Conservation (phyloP, 2,329 filamentous ascomycete genomes). For the Huntiella bhutanensis region DNA sequence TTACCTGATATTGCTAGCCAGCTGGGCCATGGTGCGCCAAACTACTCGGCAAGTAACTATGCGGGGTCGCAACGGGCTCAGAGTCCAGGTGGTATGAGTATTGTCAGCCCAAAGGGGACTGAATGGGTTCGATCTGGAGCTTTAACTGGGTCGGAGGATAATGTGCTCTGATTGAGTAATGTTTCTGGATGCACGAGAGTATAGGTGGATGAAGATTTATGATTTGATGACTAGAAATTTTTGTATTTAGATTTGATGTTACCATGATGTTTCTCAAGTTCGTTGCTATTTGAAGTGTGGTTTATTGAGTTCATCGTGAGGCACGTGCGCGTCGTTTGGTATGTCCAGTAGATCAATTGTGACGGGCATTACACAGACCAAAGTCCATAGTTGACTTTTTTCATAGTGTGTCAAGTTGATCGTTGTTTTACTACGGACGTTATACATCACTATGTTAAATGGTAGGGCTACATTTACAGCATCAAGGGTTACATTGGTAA, state of each 20-base stretch:
- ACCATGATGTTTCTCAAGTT: background rate
- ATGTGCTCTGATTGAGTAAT: conserved; percentile 1
- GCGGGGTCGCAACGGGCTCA: background rate
- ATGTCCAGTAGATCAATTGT: no score
- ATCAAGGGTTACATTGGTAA: no score
- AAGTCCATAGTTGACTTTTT: no score
- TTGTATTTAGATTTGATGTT: conserved; percentile 2
- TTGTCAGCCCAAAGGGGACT: background rate
- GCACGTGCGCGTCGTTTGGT: no score
- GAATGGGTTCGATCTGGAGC: conserved; percentile 1
- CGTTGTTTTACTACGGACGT: no score
- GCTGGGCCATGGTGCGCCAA: no score
- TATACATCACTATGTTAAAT: no score
- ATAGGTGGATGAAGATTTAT: background rate
- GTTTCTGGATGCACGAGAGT: background rate
- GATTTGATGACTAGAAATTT: background rate
- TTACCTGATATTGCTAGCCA: background rate
- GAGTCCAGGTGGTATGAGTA: background rate
- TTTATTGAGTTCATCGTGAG: no score
- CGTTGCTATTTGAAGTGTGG: background rate
- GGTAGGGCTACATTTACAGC: no score
- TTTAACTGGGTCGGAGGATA: conserved; percentile 2
- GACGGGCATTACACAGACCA: no score
- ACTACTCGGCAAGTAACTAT: no score
- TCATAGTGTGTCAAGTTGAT: no score